Conservation (phyloP, 345 rosid genomes). For the Fremontodendron californicum region DNA sequence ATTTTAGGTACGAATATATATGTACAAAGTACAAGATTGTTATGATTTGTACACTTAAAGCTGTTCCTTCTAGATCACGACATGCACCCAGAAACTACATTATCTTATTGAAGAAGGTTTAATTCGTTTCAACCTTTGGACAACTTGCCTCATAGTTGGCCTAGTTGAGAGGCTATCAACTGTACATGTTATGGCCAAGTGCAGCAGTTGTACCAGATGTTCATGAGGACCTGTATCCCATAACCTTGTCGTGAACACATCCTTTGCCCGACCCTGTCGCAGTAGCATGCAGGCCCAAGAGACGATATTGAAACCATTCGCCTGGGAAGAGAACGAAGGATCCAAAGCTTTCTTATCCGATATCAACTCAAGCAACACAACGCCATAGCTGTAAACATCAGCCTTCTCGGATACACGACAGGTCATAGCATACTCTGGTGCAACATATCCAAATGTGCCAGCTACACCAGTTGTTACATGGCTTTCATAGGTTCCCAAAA, state of each 20-base stretch:
- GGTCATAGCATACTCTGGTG: background rate
- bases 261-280: conserved; percentile 32
- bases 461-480: background rate
- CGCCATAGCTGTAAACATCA: background rate
- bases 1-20: too few relatives aligned
- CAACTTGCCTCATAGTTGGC: conserved; percentile 55
- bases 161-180: conserved; percentile 50
- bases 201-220: conserved; percentile 46
- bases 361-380: conserved; percentile 34
- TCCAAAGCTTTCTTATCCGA: conserved; percentile 42
- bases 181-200: conserved; percentile 51
- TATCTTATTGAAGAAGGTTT: conserved; percentile 22
- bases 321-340: conserved; percentile 34
- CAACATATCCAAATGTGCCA: background rate
- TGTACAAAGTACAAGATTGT: background rate
- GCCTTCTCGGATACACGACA: background rate
- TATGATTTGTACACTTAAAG: background rate
- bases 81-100: background rate
- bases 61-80: background rate
- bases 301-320: conserved; percentile 40
- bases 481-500: background rate
- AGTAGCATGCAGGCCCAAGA: conserved; percentile 38
- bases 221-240: conserved; percentile 57
- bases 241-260: conserved; percentile 44
- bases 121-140: conserved; percentile 37